Percentiles rank a stretch among this genome's conserved stretches.
Evolutionary conservation across 169 alveolate species (phyloP).

Genomic region (Miamiensis avidus): DNA sequence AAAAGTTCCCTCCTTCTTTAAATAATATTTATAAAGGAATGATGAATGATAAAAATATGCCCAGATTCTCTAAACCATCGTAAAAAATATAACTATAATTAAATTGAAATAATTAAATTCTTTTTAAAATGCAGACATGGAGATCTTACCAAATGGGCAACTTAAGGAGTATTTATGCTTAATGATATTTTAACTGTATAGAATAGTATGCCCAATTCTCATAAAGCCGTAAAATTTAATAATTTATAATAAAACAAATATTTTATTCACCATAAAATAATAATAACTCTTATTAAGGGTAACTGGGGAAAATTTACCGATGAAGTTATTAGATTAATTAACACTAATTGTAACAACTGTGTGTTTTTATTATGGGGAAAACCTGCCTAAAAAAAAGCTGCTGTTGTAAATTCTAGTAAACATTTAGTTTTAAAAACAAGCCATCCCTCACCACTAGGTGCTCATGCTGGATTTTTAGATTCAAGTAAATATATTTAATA

Average conservation of each 20-base stretch:
- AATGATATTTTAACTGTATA: slow-evolving; percentile 96
- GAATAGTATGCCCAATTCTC: slow-evolving; percentile 92
- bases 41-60: slow-evolving; percentile 65
- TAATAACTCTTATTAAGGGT: slow-evolving; percentile 32
- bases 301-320: slow-evolving; percentile 91
- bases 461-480: neutral
- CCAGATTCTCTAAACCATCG: neutral
- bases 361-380: slow-evolving; percentile 91
- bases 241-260: too few relatives aligned
- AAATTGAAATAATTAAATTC: slow-evolving; percentile 18
- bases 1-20: slow-evolving; percentile 97
- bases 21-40: slow-evolving; percentile 95
- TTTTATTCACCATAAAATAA: too few relatives aligned
- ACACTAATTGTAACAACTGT: slow-evolving; percentile 62
- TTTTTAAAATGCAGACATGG: slow-evolving; percentile 91
- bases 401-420: slow-evolving; percentile 84
- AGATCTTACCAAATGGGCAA: slow-evolving; percentile 97
- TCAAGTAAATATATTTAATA: neutral
- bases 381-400: slow-evolving; percentile 92
- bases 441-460: neutral
- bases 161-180: slow-evolving; percentile 97
- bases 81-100: too few relatives aligned
- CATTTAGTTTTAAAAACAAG: slow-evolving; percentile 78
- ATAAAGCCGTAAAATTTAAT: slow-evolving; percentile 54
- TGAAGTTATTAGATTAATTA: slow-evolving; percentile 78